Conservation (phyloP, 2,329 filamentous ascomycete species). For the Talaromyces sp. region DNA sequence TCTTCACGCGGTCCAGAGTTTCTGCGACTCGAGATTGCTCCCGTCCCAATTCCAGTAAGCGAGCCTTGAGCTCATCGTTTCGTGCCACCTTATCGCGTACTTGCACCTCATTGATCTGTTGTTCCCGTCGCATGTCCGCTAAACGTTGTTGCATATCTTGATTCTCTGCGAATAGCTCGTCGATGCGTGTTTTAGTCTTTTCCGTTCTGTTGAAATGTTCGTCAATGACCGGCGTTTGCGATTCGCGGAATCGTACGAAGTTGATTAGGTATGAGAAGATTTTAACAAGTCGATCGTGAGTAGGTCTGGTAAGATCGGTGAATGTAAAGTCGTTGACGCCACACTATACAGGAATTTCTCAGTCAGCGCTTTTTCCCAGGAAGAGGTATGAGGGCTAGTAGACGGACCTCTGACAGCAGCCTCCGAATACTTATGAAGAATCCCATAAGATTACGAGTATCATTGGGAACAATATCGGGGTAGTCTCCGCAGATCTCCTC, state of each 20-base stretch:
- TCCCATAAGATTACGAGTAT: slow-evolving; percentile 92
- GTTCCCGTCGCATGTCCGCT: slow-evolving; percentile 77
- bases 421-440: slow-evolving; percentile 85
- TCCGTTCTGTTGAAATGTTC: slow-evolving; percentile 92
- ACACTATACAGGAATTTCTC: slow-evolving; percentile 57
- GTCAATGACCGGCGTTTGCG: slow-evolving; percentile 85
- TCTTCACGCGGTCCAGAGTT: slow-evolving; percentile 79
- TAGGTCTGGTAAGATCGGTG: slow-evolving; percentile 86
- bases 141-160: slow-evolving; percentile 81
- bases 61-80: slow-evolving; percentile 84
- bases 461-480: slow-evolving; percentile 78
- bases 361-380: not conserved
- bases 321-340: slow-evolving; percentile 94
- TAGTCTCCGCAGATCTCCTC: slow-evolving; percentile 85
- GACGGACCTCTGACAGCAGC: slow-evolving; percentile 67
- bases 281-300: slow-evolving; percentile 85
- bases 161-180: slow-evolving; percentile 81
- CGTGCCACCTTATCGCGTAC: slow-evolving; percentile 82
- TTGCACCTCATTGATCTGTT: slow-evolving; percentile 77
- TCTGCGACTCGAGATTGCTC: slow-evolving; percentile 82
- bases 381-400: not conserved
- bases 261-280: slow-evolving; percentile 99
- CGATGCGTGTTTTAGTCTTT: slow-evolving; percentile 82
- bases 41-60: slow-evolving; percentile 75
- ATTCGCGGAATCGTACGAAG: slow-evolving; percentile 95